Conservation (phyloP, 2,329 filamentous ascomycete genomes). For the Macrophomina pseudophaseolina region DNA sequence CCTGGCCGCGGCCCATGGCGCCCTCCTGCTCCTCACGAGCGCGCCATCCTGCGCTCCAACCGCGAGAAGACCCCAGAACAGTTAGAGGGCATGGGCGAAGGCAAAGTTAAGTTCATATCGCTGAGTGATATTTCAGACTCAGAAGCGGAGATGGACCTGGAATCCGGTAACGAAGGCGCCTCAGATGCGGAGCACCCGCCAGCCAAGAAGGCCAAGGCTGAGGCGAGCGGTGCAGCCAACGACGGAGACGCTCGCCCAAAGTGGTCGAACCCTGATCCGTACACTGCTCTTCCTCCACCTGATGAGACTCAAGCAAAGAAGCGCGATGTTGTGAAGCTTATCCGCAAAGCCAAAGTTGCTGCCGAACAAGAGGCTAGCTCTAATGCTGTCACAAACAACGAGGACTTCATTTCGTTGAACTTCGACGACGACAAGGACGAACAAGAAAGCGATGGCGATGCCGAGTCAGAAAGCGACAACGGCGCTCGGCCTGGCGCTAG, state of each 20-base stretch:
- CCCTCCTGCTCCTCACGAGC: slow-evolving; percentile 47
- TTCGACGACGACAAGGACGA: slow-evolving; percentile 63
- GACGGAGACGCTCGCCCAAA: slow-evolving; percentile 61
- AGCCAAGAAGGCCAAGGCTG: slow-evolving; percentile 36
- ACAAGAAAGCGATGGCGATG: slow-evolving; percentile 10
- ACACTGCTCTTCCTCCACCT: slow-evolving; percentile 82
- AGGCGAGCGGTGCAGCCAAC: slow-evolving; percentile 30
- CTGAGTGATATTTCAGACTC: slow-evolving; percentile 48
- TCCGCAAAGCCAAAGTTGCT: slow-evolving; percentile 83
- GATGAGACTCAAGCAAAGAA: slow-evolving; percentile 76
- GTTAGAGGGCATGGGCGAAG: slow-evolving; percentile 49
- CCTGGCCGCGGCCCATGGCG: slow-evolving; percentile 17
- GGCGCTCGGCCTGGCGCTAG: not conserved
- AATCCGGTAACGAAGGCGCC: slow-evolving; percentile 32
- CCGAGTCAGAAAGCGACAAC: not conserved
- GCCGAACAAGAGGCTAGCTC: slow-evolving; percentile 60
- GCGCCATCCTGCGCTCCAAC: slow-evolving; percentile 49
- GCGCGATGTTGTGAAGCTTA: slow-evolving; percentile 86
- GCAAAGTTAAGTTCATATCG: slow-evolving; percentile 47
- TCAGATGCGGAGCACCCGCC: slow-evolving; percentile 27
- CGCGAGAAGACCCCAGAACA: slow-evolving; percentile 52
- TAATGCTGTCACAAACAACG: slow-evolving; percentile 54
- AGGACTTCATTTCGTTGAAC: slow-evolving; percentile 91
- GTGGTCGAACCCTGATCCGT: slow-evolving; percentile 97
- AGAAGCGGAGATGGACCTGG: slow-evolving; percentile 41